Evolutionary conservation across 805 yeast genomes (phyloP).

Genomic region (Phaffomyces antillensis): DNA sequence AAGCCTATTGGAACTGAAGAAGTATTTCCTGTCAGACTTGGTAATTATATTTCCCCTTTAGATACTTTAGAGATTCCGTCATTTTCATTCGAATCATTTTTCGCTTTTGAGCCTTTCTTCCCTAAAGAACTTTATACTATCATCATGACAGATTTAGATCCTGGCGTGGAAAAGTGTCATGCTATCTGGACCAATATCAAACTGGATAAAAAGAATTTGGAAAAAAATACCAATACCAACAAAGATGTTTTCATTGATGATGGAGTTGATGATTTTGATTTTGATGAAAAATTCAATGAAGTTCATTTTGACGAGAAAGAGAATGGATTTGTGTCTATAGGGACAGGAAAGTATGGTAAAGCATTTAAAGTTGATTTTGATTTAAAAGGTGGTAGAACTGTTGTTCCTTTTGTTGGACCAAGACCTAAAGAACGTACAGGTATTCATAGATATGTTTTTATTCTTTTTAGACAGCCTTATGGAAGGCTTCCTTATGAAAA

Average conservation of each 20-base stretch:
- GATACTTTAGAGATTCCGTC: conserved; percentile 13
- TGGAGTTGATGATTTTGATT: not conserved
- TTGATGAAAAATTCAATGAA: not conserved
- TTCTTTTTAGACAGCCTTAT: conserved; percentile 15
- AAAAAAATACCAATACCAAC: too few species aligned
- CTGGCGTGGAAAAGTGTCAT: conserved; percentile 7
- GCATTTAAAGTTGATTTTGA: conserved; percentile 7
- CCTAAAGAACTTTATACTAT: conserved; percentile 7
- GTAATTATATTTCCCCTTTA: conserved; percentile 16
- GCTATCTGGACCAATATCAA: conserved; percentile 17
- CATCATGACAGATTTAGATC: conserved; percentile 14
- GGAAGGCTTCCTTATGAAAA: conserved; percentile 12
- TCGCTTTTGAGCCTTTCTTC: conserved; percentile 6
- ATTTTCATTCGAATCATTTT: conserved; percentile 8
- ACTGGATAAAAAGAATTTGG: conserved; percentile 5
- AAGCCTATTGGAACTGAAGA: conserved; percentile 3
- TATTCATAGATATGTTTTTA: conserved; percentile 12
- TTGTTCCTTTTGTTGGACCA: conserved; percentile 16
- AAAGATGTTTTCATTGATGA: too few species aligned
- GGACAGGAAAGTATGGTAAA: too few species aligned
- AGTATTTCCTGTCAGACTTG: conserved; percentile 9
- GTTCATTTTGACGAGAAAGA: too few species aligned
- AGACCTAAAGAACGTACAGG: conserved; percentile 14
- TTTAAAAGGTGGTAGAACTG: conserved; percentile 3
- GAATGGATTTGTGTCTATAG: too few species aligned